Evolutionary conservation across 2,329 filamentous ascomycete genomes (phyloP).

Genomic region (Colletotrichum magnum): DNA sequence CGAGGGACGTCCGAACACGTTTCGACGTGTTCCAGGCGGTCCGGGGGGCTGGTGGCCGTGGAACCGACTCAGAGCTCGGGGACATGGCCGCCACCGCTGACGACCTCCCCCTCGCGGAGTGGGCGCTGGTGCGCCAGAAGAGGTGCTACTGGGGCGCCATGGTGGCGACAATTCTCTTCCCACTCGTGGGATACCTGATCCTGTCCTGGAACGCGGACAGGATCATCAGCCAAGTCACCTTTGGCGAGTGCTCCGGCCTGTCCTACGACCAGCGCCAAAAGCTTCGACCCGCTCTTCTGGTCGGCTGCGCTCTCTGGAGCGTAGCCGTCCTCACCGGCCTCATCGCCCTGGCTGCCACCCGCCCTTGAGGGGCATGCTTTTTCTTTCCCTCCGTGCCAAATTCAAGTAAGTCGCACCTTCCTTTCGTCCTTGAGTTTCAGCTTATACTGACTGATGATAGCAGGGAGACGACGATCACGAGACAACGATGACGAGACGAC

Average conservation of each 20-base stretch:
- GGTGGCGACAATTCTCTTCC: constrained; percentile 17
- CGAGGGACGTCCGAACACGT: constrained; percentile 7
- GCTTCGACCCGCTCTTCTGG: constrained; percentile 31
- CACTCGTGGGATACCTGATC: constrained; percentile 25
- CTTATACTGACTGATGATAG: neutral
- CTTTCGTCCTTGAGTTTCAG: neutral
- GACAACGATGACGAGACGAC: constrained; percentile 2
- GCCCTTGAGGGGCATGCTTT: neutral
- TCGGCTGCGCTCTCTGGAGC: constrained; percentile 28
- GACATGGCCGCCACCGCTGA: constrained; percentile 29
- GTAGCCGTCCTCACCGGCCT: constrained; percentile 12
- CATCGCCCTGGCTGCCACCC: constrained; percentile 21
- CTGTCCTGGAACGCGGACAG: constrained; percentile 10
- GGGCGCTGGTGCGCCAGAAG: constrained; percentile 25
- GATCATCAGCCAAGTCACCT: constrained; percentile 17
- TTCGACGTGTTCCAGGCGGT: constrained; percentile 21
- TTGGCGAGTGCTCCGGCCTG: constrained; percentile 38
- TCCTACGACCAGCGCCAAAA: constrained; percentile 29
- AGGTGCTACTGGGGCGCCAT: constrained; percentile 14
- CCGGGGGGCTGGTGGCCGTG: constrained; percentile 23
- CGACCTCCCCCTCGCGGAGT: constrained; percentile 13
- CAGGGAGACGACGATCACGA: neutral
- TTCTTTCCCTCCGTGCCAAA: too few relatives aligned
- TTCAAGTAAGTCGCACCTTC: constrained; percentile 26
- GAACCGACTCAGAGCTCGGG: constrained; percentile 37